These are phyloP conservation scores for Dalbergia cochinchinensis DNA, from an alignment of 306 rosid genomes.

Conservation along the genomic window DNA sequence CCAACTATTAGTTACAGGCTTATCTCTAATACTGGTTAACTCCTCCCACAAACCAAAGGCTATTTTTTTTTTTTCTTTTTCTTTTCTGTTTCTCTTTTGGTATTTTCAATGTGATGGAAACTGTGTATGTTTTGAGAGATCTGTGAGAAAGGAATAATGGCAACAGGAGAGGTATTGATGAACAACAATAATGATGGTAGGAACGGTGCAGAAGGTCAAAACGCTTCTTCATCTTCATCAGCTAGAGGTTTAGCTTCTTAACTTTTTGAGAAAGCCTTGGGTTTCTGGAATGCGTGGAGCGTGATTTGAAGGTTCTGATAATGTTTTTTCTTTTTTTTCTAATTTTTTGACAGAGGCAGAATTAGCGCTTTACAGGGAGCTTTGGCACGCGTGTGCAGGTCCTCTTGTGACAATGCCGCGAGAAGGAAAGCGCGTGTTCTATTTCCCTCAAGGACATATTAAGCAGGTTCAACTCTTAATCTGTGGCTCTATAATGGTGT, in stretches of 20 bases:
- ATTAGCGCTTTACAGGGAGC: slow-evolving; percentile 82
- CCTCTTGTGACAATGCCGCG: slow-evolving; percentile 93
- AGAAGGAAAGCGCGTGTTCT: slow-evolving; percentile 79
- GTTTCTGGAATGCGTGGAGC: background rate
- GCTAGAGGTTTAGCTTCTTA: slow-evolving; percentile 50
- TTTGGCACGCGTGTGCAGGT: slow-evolving; percentile 99
- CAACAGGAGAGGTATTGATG: slow-evolving; percentile 71
- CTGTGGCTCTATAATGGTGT: background rate
- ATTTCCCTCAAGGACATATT: slow-evolving; percentile 98
- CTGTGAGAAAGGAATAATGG: slow-evolving; percentile 61
- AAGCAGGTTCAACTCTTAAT: slow-evolving; percentile 68
- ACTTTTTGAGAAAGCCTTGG: background rate
- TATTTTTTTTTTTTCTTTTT: too few relatives aligned
- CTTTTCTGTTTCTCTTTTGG: background rate
- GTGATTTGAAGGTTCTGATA: background rate
- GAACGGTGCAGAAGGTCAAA: slow-evolving; percentile 51
- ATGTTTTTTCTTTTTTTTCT: background rate
- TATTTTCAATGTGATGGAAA: slow-evolving; percentile 13
- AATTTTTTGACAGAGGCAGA: slow-evolving; percentile 64
- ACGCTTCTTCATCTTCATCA: slow-evolving; percentile 48
- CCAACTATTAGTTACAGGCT: too few relatives aligned
- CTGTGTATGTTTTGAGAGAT: slow-evolving; percentile 54
- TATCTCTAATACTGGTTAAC: too few relatives aligned
- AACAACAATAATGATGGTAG: slow-evolving; percentile 43
- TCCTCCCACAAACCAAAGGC: too few relatives aligned